Percentiles rank a stretch among this genome's conserved stretches.
Evolutionary conservation across 169 alveolate species (phyloP).

Genomic region (Plasmodium sp.): DNA sequence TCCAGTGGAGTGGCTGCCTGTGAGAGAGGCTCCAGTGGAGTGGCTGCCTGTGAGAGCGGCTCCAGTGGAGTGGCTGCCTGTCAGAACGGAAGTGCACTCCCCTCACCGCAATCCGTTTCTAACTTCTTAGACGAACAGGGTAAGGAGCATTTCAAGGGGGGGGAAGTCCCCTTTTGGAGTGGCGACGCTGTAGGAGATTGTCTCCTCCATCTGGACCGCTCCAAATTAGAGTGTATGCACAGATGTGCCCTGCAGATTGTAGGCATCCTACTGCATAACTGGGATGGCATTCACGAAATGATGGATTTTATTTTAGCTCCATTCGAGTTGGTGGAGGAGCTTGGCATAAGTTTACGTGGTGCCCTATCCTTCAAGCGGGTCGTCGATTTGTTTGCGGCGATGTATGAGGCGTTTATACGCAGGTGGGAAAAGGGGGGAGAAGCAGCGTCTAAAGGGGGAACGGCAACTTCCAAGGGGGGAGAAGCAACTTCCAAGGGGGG

Average conservation of each 20-base stretch:
- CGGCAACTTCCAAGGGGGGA: not conserved
- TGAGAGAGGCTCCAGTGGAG: too few relatives aligned
- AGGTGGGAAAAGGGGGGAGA: not conserved
- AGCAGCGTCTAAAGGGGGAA: not conserved
- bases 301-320: not conserved
- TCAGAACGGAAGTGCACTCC: not conserved
- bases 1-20: too few relatives aligned
- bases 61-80: not conserved
- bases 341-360: not conserved
- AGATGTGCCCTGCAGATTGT: conserved; percentile 11
- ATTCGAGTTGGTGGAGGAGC: conserved; percentile 3
- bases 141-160: not conserved
- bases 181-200: not conserved
- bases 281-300: not conserved
- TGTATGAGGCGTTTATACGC: conserved; percentile 28
- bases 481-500: not conserved
- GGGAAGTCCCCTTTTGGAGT: not conserved
- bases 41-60: not conserved
- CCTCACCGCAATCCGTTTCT: not conserved
- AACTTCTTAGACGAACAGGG: not conserved
- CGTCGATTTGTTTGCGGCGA: conserved; percentile 9
- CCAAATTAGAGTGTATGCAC: not conserved
- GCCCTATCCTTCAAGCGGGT: conserved; percentile 4
- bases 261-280: not conserved
- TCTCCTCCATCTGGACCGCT: not conserved